Percentiles rank a stretch among this genome's conserved stretches.
These are phyloP conservation scores for Candida qinlingensis DNA, from an alignment of 805 yeast genomes.

Conservation along the genomic window DNA sequence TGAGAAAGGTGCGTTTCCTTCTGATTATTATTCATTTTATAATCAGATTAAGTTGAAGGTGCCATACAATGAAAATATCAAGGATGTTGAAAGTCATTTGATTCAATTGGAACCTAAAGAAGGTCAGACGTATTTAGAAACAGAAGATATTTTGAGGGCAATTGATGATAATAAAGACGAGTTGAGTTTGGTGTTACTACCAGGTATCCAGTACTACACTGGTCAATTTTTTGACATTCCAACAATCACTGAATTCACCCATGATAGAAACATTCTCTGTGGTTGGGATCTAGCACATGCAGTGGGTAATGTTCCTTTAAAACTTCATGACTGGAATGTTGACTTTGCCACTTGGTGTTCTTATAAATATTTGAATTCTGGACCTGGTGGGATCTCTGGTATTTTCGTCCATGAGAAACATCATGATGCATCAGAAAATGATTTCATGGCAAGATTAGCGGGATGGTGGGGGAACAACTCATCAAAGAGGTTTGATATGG, in stretches of 20 bases:
- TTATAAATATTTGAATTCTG: conserved; percentile 84
- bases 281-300: conserved; percentile 98
- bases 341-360: conserved; percentile 96
- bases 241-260: conserved; percentile 61
- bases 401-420: conserved; percentile 62
- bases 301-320: conserved; percentile 75
- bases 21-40: conserved; percentile 81
- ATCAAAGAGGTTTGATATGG: conserved; percentile 69
- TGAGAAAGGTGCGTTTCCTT: conserved; percentile 87
- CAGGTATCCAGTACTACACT: conserved; percentile 89
- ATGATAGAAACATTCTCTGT: conserved; percentile 46
- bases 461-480: conserved; percentile 98
- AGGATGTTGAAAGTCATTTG: conserved; percentile 44
- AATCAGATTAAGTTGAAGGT: conserved; percentile 59
- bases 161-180: conserved; percentile 54
- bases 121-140: conserved; percentile 51
- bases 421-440: conserved; percentile 23
- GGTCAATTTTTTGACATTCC: conserved; percentile 82
- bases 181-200: conserved; percentile 69
- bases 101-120: conserved; percentile 58
- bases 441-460: conserved; percentile 63
- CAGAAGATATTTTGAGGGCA: conserved; percentile 53
- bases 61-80: conserved; percentile 38
- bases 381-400: conserved; percentile 93
- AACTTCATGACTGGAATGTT: conserved; percentile 81